A percentile compares a stretch with the other conserved stretches of the same genome.
Evolutionary conservation across 257 asterid species (phyloP).

Genomic region (Plantago elongata): DNA sequence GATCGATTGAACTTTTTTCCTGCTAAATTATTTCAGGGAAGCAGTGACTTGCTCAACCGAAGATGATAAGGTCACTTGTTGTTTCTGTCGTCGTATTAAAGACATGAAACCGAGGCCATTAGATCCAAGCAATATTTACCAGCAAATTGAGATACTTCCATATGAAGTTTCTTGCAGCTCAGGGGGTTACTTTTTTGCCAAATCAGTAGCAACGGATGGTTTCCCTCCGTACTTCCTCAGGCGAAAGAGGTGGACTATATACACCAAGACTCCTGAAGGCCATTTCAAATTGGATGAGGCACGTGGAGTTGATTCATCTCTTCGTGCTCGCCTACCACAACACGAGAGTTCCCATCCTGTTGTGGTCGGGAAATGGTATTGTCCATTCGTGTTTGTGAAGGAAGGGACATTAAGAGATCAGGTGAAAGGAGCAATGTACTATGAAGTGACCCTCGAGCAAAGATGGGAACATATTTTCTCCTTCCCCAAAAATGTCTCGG

Average conservation of each 20-base stretch:
- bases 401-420: constrained; percentile 44
- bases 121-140: constrained; percentile 43
- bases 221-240: constrained; percentile 39
- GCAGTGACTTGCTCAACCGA: constrained; percentile 56
- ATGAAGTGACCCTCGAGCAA: constrained; percentile 57
- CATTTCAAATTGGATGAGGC: constrained; percentile 26
- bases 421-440: constrained; percentile 39
- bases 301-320: neutral
- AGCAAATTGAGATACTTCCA: constrained; percentile 34
- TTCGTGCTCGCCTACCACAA: constrained; percentile 20
- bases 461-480: constrained; percentile 54
- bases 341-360: no score
- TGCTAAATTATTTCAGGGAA: constrained; percentile 35
- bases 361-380: constrained; percentile 58
- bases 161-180: constrained; percentile 2
- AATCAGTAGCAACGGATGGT: constrained; percentile 33
- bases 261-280: constrained; percentile 23
- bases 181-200: constrained; percentile 25
- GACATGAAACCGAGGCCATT: constrained; percentile 51
- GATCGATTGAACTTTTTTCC: neutral
- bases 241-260: constrained; percentile 33
- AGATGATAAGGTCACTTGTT: constrained; percentile 43
- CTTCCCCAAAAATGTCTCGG: constrained; percentile 12
- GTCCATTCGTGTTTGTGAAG: constrained; percentile 59
- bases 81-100: constrained; percentile 39